These are phyloP conservation scores for Apocynum venetum DNA, from an alignment of 257 asterid genomes.

Conservation along the genomic window DNA sequence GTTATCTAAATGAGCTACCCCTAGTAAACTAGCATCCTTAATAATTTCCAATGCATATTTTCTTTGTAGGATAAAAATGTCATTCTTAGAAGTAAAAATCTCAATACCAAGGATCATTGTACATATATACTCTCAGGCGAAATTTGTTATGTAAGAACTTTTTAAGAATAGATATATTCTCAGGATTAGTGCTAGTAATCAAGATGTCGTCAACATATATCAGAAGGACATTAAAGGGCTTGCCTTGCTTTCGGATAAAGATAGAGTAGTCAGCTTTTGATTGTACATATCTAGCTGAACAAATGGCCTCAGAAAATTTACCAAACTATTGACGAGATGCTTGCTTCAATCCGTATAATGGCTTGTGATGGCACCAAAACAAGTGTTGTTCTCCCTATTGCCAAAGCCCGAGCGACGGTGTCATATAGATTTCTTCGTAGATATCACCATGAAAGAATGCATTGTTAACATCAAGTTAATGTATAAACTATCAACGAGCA, in stretches of 20 bases:
- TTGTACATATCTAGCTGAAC: not conserved
- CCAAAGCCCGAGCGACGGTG: not conserved
- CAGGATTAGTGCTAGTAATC: not conserved
- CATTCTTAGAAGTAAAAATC: not conserved
- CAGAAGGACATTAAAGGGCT: not conserved
- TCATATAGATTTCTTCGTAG: not conserved
- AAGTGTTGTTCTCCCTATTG: not conserved
- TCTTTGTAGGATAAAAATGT: not conserved
- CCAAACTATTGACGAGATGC: not conserved
- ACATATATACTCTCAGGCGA: not conserved
- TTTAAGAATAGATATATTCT: not conserved
- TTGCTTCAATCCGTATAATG: not conserved
- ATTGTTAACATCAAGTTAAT: too few species aligned
- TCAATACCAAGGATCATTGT: not conserved
- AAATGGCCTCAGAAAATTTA: not conserved
- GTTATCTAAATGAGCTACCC: not conserved
- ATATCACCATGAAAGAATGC: not conserved
- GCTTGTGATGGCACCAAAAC: not conserved
- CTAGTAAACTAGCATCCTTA: not conserved
- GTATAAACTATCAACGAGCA: too few species aligned
- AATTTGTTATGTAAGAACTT: not conserved
- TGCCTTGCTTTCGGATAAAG: not conserved
- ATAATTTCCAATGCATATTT: conserved; percentile 6
- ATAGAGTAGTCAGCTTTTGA: conserved; percentile 6
- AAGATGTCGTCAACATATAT: conserved; percentile 14